Percentiles rank a stretch among this genome's conserved stretches.
These are phyloP conservation scores for Rhinocladiella similis DNA, from an alignment of 2,329 filamentous ascomycete genomes.

Conservation along the genomic window DNA sequence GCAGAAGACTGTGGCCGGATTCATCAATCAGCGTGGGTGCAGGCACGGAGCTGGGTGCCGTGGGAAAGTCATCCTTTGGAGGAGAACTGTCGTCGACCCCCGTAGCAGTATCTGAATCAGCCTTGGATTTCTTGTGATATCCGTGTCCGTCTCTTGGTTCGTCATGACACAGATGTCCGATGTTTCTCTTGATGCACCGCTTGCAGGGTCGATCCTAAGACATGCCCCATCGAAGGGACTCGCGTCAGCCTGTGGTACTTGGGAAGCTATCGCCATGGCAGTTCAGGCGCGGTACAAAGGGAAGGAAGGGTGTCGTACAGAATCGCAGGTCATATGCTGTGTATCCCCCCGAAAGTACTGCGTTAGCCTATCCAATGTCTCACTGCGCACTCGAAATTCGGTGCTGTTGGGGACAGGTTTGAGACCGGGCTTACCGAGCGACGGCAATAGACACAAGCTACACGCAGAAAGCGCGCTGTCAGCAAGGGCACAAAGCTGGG, in stretches of 20 bases:
- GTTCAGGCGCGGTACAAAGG: slow-evolving; percentile 3
- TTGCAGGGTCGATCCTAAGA: slow-evolving; percentile 89
- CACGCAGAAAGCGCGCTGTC: slow-evolving; percentile 42
- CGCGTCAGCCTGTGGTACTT: slow-evolving; percentile 32
- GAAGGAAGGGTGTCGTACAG: slow-evolving; percentile 52
- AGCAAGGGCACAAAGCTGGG: slow-evolving; percentile 24
- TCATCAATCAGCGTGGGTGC: slow-evolving; percentile 61
- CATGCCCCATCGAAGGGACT: slow-evolving; percentile 38
- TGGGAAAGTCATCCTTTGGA: slow-evolving; percentile 44
- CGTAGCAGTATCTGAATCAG: slow-evolving; percentile 54
- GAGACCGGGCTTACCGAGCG: slow-evolving; percentile 69
- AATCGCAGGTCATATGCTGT: slow-evolving; percentile 91
- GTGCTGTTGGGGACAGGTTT: slow-evolving; percentile 13
- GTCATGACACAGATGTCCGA: slow-evolving; percentile 97
- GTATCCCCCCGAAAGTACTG: slow-evolving; percentile 41
- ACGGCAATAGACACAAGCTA: slow-evolving; percentile 86
- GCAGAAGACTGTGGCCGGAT: slow-evolving; percentile 44
- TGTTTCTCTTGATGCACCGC: slow-evolving; percentile 96
- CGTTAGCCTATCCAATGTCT: slow-evolving; percentile 47
- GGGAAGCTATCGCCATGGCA: slow-evolving; percentile 26
- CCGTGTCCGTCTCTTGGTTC: slow-evolving; percentile 76
- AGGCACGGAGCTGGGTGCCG: slow-evolving; percentile 46
- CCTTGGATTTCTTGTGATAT: slow-evolving; percentile 74
- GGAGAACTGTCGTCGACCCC: slow-evolving; percentile 58
- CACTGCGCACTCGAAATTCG: slow-evolving; percentile 28